Base-by-base conservation (phyloP, 2,329 filamentous ascomycete species). In the Penicillium occitanis region DNA sequence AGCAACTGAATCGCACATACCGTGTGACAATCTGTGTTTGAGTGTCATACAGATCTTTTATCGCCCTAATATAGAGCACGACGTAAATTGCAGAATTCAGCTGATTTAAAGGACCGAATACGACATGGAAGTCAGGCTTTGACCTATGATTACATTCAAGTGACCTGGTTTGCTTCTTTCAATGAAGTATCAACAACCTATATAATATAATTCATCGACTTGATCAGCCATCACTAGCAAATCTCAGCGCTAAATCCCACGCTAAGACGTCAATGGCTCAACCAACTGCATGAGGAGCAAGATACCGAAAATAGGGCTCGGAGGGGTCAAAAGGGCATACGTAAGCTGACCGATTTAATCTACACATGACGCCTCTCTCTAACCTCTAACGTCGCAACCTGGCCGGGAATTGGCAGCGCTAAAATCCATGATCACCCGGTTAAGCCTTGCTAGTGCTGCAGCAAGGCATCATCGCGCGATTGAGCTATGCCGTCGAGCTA, bases 361-460 rank as follows among this genome's bases (percentile, higher is more conserved):
- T 51, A 51, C 6, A 51, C 6, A 17, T 30, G 25, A 51, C 13
- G 13, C 46, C 33, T 35, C 33, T 11, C 10, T 25, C 44, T 19
- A n/a, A 33, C 25, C 17, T 57, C 30, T 14, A 13, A 13, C 19
- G 30, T 58, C 33, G 33, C 30, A 13, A 59, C n/a, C n/a, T n/a
- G 13, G 35, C 35, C 53, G 53, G 37, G 55, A 40, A 37, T 42
- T 19, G 30, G 19, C 7, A 25, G 30, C 35, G 55, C 55, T 59
- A 59, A 59, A n/a, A 14, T 0, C 13, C 37, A 53, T 63, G 61
- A 63, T 63, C 61, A 55, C 17, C 48, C 50, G 19, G 17, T 8
- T 63, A 37, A 44, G 61, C 35, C 61, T 63, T 59, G 37, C 48
- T 55, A 63, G 60, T 51, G 46, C 60, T 62, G 60, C 60, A 40